phyloP scores from a whole-genome alignment of 2,329 filamentous ascomycete species.

The Colletotrichum spaethianum region DNA sequence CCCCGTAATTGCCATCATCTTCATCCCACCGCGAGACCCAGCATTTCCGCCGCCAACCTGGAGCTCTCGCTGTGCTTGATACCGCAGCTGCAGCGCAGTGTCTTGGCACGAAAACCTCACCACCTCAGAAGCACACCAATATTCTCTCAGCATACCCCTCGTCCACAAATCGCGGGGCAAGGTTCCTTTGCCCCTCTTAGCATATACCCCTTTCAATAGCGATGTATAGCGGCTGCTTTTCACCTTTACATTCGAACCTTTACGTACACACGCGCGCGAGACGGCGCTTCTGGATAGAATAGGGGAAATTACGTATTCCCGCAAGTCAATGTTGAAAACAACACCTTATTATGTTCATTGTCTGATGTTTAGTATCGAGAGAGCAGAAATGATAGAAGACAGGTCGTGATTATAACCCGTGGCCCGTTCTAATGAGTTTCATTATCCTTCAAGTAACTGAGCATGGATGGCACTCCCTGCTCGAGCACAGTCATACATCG shows the following conservation, averaged over 20 bases:
- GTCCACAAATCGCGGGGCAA: neutral
- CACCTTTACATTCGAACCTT: neutral
- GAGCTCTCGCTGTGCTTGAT: neutral
- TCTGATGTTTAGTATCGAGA: neutral
- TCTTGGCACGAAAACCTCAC: neutral
- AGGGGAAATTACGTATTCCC: neutral
- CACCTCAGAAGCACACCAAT: neutral
- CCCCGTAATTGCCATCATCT: conserved; percentile 1
- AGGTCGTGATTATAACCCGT: neutral
- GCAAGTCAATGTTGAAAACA: neutral
- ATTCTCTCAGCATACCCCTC: neutral
- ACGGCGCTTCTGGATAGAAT: neutral
- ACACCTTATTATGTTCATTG: neutral
- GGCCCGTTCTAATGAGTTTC: neutral
- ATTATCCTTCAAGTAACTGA: neutral
- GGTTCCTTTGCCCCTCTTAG: neutral
- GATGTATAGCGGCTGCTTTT: conserved; percentile 1
- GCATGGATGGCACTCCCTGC: too few species aligned
- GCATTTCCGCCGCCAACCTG: neutral
- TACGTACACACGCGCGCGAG: neutral
- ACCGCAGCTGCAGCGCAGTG: neutral
- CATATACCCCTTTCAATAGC: conserved; percentile 12
- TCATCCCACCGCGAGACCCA: neutral
- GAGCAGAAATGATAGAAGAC: neutral
- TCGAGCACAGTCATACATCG: too few species aligned